Evolutionary conservation across 2,329 filamentous ascomycete species (phyloP).

Genomic region (Alternaria gansuensis): DNA sequence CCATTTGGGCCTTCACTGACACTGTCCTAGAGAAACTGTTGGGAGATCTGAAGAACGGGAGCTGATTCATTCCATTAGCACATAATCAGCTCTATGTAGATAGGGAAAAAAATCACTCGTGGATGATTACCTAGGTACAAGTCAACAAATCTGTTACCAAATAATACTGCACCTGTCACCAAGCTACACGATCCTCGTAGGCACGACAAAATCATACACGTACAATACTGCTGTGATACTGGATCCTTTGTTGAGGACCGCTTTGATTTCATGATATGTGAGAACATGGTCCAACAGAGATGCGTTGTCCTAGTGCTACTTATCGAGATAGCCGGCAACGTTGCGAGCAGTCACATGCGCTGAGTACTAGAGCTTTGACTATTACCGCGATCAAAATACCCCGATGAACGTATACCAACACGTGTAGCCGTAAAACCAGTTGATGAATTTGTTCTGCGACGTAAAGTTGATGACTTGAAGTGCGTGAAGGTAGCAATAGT

Average conservation of each 20-base stretch:
- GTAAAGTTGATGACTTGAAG: no score
- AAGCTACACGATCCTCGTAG: background rate
- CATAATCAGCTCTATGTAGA: background rate
- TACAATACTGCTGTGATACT: background rate
- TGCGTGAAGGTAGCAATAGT: no score
- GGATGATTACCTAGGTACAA: no score
- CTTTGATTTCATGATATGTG: background rate
- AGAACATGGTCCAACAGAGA: background rate
- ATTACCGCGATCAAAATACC: background rate
- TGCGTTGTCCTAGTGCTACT: background rate
- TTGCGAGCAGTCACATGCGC: background rate
- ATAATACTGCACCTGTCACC: no score
- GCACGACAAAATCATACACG: background rate
- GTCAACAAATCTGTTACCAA: background rate
- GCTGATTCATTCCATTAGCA: background rate
- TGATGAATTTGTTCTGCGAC: no score
- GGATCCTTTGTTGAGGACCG: background rate
- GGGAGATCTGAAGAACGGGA: constrained; percentile 4
- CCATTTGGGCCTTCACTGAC: constrained; percentile 35
- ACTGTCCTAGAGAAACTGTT: constrained; percentile 29
- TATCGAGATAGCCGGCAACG: background rate
- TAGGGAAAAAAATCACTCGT: no score
- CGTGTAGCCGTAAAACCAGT: background rate
- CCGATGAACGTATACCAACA: background rate
- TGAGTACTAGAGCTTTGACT: background rate